Base-by-base conservation (phyloP, 2,329 filamentous ascomycete genomes). In the Penicillium sp. region DNA sequence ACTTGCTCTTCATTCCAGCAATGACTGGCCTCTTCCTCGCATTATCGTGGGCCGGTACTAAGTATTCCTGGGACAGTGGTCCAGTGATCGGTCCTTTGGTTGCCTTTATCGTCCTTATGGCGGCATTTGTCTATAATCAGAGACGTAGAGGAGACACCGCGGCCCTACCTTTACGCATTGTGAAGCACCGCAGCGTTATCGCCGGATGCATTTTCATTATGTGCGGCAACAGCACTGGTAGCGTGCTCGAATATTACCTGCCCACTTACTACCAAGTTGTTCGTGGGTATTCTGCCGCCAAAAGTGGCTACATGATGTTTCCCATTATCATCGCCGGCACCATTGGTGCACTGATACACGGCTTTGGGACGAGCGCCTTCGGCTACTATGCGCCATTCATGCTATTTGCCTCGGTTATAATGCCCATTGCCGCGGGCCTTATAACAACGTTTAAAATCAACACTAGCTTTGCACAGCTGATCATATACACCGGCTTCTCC, bases 301-400 rank as follows among this genome's bases (percentile, higher is more conserved):
- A 57, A 20, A 47, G 47, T 5, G 49, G 55, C 9, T 57, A 57
- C 30, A 57, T 57, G 55, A 57, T 57, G 55, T 24, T 57, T 3
- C 48, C 49, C 11, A 47, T 52, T 18, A 33, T 52, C 7, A 52
- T 57, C 20, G 55, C 28, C 20, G 42, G 21, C 9, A 52, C 42
- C 9, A 52, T 57, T 42, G 55, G 47, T 11, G 40, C 48, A 6
- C 48, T 52, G 3, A 21, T 57, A 8, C 55, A 57, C 14, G 55
- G 55, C 28, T 42, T 57, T 23, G 48, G 48, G 6, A 57, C 55
- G 7, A 52, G 47, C 18, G 42, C 42, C 24, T n/a, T 66, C 8
- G 70, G 69, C 5, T 73, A 71, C 60, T 73, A 71, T 57, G 63
- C 66, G 8, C 70, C 70, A 0, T 73, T 70, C 51, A 71, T 74